Percentiles rank a stretch among this genome's conserved stretches.
Evolutionary conservation across 805 yeast genomes (phyloP).

Genomic region (Lipomyces yamadae): DNA sequence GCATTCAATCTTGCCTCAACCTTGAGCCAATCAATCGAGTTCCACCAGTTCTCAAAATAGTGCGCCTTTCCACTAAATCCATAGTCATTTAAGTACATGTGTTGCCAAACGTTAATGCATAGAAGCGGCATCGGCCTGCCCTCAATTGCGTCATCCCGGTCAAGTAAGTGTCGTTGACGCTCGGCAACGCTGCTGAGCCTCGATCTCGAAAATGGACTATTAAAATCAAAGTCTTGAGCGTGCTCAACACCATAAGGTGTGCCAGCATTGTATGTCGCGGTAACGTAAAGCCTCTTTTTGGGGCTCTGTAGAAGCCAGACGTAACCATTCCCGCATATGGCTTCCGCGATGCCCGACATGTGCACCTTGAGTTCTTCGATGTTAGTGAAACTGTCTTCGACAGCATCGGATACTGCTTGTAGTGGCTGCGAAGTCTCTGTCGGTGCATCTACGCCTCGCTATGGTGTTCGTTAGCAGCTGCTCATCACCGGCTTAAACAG

Average conservation of each 20-base stretch:
- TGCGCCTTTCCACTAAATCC: slow-evolving; percentile 74
- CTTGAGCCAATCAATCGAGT: slow-evolving; percentile 74
- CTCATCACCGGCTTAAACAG: neutral
- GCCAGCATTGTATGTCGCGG: slow-evolving; percentile 90
- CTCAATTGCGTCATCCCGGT: slow-evolving; percentile 53
- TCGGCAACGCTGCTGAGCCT: slow-evolving; percentile 5
- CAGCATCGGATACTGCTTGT: slow-evolving; percentile 47
- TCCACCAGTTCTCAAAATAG: slow-evolving; percentile 76
- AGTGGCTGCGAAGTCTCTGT: slow-evolving; percentile 6
- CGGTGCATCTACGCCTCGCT: neutral
- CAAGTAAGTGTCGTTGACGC: slow-evolving; percentile 6
- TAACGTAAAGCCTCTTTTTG: slow-evolving; percentile 58
- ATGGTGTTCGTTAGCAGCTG: neutral
- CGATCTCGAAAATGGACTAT: slow-evolving; percentile 60
- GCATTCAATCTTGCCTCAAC: slow-evolving; percentile 30
- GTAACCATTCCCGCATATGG: slow-evolving; percentile 85
- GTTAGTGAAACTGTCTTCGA: slow-evolving; percentile 72
- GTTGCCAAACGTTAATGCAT: slow-evolving; percentile 85
- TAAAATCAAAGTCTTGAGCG: slow-evolving; percentile 75
- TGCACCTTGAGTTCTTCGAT: slow-evolving; percentile 74
- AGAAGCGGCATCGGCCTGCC: slow-evolving; percentile 62
- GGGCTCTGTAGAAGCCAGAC: slow-evolving; percentile 81
- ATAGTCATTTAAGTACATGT: slow-evolving; percentile 82
- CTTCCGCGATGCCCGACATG: slow-evolving; percentile 67
- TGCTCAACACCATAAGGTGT: slow-evolving; percentile 67